Base-by-base conservation (phyloP, 768 basidiomycete species). In the Auriscalpium vulgare region DNA sequence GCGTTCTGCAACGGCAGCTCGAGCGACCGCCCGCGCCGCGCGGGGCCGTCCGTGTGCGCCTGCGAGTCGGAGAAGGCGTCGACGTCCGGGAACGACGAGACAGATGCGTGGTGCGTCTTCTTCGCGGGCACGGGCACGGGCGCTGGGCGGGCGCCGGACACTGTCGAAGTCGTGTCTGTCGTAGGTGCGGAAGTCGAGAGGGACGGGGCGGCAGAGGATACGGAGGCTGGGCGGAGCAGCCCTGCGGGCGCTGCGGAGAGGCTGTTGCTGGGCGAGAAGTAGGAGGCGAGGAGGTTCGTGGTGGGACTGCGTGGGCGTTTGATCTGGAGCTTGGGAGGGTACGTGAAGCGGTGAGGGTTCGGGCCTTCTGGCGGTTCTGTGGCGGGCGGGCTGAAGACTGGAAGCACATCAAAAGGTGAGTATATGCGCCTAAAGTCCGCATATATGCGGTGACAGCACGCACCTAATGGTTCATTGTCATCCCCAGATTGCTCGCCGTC, bases 21-120 rank as follows among this genome's bases (percentile, higher is more conserved):
- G 19, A 57, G 59, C 29, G 61, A 62, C 37, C 50, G 29, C n/a
- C 51, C 51, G 13, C 56, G 61, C 10, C 53, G 61, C 14, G 40
- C 37, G 34, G 52, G 48, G 10, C 21, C n/a, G n/a, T 29, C 35
- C 9, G 37, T 47, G 1, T 38, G 50, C 8, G 47, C 59, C 2
- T 46, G 53, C 44, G 40, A 29, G 17, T 55, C 21, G 29, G 29
- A 29, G 29, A 29, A 29, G 8, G 51, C 29, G 13, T 37, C 21
- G 9, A 19, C 5, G 7, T 34, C 37, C n/a, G 45, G n/a, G 8
- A 19, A 19, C 44, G 29, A 23, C 16, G 46, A 34, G 43, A 40
- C 37, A 7, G 45, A 53, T 40, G 50, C 37, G 21, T 21, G 35
- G 4, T 35, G 40, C 16, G 23, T 10, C 35, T 10, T 14, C 35